Percentiles rank a stretch among this genome's conserved stretches.
Evolutionary conservation across 257 asterid genomes (phyloP).

Genomic region (Verbena officinalis): DNA sequence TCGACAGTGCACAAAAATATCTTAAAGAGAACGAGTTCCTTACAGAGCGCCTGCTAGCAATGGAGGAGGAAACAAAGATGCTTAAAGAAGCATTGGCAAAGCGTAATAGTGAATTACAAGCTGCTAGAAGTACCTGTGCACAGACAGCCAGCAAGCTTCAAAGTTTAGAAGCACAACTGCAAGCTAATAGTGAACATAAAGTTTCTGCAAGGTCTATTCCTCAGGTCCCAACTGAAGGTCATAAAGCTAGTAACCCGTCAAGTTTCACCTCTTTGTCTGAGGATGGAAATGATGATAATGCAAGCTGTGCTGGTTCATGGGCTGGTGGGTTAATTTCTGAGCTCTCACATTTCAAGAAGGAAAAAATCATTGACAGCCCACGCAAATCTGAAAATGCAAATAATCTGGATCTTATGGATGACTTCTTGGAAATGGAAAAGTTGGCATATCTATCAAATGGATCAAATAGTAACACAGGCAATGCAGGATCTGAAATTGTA

Average conservation of each 20-base stretch:
- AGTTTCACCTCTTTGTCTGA: slow-evolving; percentile 78
- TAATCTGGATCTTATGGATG: slow-evolving; percentile 89
- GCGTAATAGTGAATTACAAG: slow-evolving; percentile 86
- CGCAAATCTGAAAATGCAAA: slow-evolving; percentile 62
- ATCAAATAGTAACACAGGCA: slow-evolving; percentile 39
- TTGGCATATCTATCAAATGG: slow-evolving; percentile 65
- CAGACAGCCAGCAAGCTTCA: slow-evolving; percentile 81
- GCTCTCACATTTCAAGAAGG: slow-evolving; percentile 68
- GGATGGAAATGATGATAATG: slow-evolving; percentile 76
- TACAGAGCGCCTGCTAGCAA: slow-evolving; percentile 72
- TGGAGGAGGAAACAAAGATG: slow-evolving; percentile 98
- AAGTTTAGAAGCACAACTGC: slow-evolving; percentile 70
- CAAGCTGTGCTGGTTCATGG: slow-evolving; percentile 83
- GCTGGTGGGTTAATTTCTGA: slow-evolving; percentile 60
- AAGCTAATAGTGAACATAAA: slow-evolving; percentile 54
- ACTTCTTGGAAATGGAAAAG: slow-evolving; percentile 98
- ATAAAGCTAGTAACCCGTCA: slow-evolving; percentile 53
- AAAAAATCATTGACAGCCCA: slow-evolving; percentile 58
- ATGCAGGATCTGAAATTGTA: slow-evolving; percentile 36
- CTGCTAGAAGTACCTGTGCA: slow-evolving; percentile 73
- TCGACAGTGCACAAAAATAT: slow-evolving; percentile 65
- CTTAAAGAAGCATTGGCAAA: slow-evolving; percentile 89
- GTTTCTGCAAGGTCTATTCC: slow-evolving; percentile 44
- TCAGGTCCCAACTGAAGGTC: slow-evolving; percentile 46
- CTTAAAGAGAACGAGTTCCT: slow-evolving; percentile 74